Evolutionary conservation across 805 yeast genomes (phyloP), one percentile per base, ranked within the genome.

Genomic region (Yarrowia sp.): DNA sequence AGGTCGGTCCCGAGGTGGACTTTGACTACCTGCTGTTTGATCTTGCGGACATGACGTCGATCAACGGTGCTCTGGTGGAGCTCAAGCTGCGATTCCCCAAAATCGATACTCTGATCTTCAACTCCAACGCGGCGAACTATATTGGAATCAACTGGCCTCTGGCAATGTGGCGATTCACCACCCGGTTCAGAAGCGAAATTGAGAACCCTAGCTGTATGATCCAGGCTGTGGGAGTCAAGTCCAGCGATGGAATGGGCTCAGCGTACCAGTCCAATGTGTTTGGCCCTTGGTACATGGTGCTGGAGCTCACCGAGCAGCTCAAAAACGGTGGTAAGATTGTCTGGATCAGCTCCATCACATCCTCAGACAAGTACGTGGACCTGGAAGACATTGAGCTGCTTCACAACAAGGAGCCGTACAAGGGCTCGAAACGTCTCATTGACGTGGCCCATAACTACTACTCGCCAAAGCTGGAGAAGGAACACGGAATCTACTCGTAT

Each of bases 231-330:
- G 97, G 98, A 4, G 86, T 87, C 26, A 85, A 82, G 71, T 84
- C 96, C 1, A 62, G 21, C 14, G 99, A 95, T 75, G 92, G 84
- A 0, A 70, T 93, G 79, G 98, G 98, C 1, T 77, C 89, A 32
- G 91, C 92, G 4, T 95, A 93, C 78, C 96, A 95, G 76, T 96
- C 95, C 5, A 95, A 95, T 73, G 97, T 93, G n/a, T 90, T 95
- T 77, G 97, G 96, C 0, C 98, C 98, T 2, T 92, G 89, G 77
- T 95, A 86, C 74, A 77, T 95, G 62, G 80, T 92, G 63, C 89
- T 88, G 69, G 85, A 83, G 67, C 76, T 93, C 21, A 74, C 80
- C 41, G 84, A 84, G 2, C 75, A 84, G 38, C 76, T 92, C n/a
- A 68, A 75, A 2, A 76, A 77, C 32, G 86, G 88, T 4, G 92